These are phyloP conservation scores for Euryodendron excelsum DNA, from an alignment of 148 eudicot species.

Conservation along the genomic window DNA sequence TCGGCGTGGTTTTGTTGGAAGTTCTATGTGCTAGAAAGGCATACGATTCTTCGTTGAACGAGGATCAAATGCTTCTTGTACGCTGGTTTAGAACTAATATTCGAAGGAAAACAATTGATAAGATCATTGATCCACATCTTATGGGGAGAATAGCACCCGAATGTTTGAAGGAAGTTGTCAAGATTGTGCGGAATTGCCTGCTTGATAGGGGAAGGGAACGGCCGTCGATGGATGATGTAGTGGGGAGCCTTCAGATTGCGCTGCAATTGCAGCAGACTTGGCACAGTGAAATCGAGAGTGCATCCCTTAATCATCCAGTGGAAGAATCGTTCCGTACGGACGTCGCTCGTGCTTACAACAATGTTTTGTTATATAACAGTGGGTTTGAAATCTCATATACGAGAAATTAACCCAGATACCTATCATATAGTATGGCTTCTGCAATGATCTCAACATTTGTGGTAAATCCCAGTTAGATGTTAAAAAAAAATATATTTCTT, in stretches of 20 bases:
- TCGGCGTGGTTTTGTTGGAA: conserved; percentile 23
- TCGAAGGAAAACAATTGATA: not conserved
- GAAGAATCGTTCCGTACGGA: no score
- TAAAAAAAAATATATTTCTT: no score
- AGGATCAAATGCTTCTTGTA: not conserved
- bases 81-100: conserved; percentile 11
- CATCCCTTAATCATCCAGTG: no score
- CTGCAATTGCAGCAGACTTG: not conserved
- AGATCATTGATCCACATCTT: conserved; percentile 14
- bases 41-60: not conserved
- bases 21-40: conserved; percentile 12
- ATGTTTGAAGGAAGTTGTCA: not conserved
- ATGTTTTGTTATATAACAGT: no score
- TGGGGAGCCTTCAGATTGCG: conserved; percentile 6
- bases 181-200: conserved; percentile 12
- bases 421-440: no score
- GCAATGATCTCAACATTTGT: no score
- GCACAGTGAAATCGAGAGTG: not conserved
- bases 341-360: no score
- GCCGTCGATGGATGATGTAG: conserved; percentile 16
- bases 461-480: no score
- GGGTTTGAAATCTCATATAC: no score
- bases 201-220: not conserved
- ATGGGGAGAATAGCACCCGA: not conserved
- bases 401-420: no score